Conservation (phyloP, 257 asterid species). For the Lavandula angustifolia region DNA sequence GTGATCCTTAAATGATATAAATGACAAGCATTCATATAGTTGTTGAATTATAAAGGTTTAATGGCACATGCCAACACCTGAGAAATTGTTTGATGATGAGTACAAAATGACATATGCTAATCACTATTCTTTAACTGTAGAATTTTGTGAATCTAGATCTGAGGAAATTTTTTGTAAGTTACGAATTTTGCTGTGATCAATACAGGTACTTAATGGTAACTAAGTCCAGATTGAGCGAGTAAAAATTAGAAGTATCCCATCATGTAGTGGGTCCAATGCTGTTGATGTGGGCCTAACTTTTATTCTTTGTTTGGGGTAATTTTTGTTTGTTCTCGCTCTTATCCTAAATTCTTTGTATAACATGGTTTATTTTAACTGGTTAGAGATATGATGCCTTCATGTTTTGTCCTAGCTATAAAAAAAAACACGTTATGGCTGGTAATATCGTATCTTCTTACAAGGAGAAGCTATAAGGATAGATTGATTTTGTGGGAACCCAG, state of each 20-base stretch:
- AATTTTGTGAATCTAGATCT: conserved; percentile 8
- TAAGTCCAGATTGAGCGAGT: conserved; percentile 8
- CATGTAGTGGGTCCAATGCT: not conserved
- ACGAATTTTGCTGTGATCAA: not conserved
- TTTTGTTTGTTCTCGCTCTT: not conserved
- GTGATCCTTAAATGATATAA: conserved; percentile 11
- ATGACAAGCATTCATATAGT: no score
- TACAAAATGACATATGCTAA: conserved; percentile 2
- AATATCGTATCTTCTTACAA: not conserved
- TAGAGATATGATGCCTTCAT: not conserved
- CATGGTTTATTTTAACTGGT: conserved; percentile 6
- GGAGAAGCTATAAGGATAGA: not conserved
- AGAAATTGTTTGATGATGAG: conserved; percentile 2
- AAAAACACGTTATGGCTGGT: no score
- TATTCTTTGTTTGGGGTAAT: not conserved
- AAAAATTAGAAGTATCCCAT: conserved; percentile 6
- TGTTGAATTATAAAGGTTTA: not conserved
- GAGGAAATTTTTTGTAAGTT: not conserved
- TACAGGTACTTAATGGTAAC: not conserved
- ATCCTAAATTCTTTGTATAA: not conserved
- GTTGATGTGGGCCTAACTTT: not conserved
- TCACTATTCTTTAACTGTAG: not conserved
- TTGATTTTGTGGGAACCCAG: not conserved
- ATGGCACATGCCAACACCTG: conserved; percentile 1
- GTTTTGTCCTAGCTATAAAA: not conserved